Percentiles rank a stretch among this genome's conserved stretches.
Evolutionary conservation across 495 filamentous ascomycete genomes (phyloP).

Genomic region (Podospora comata): DNA sequence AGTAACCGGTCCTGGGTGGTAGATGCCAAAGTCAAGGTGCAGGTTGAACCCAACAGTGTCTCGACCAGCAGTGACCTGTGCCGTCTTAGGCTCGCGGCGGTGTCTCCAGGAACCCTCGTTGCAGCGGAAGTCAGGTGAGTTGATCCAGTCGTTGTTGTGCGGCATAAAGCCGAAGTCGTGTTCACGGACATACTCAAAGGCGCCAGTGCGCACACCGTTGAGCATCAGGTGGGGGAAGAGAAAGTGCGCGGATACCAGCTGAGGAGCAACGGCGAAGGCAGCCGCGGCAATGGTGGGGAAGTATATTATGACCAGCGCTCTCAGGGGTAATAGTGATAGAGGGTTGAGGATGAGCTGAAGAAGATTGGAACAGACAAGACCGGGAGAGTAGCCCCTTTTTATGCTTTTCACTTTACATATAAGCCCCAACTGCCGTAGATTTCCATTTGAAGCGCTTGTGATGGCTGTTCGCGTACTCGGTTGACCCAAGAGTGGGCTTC

Average conservation of each 20-base stretch:
- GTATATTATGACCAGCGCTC: neutral
- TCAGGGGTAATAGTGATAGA: no score
- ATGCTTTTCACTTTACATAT: no score
- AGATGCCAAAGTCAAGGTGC: conserved; percentile 29
- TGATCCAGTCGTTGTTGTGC: conserved; percentile 38
- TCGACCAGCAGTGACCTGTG: conserved; percentile 18
- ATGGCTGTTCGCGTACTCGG: no score
- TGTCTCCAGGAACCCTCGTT: conserved; percentile 22
- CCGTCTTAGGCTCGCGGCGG: conserved; percentile 20
- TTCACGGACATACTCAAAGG: conserved; percentile 24
- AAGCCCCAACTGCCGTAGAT: no score
- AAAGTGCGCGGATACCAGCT: conserved; percentile 19
- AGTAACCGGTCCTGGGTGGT: conserved; percentile 21
- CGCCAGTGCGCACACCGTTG: conserved; percentile 38
- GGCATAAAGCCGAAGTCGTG: conserved; percentile 44
- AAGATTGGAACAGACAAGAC: no score
- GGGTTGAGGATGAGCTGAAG: no score
- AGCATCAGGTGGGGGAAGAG: conserved; percentile 25
- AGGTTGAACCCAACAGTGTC: conserved; percentile 22
- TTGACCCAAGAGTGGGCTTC: no score
- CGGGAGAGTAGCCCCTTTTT: no score
- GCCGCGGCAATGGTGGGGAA: conserved; percentile 4
- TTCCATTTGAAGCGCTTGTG: no score
- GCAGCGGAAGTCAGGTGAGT: conserved; percentile 34
- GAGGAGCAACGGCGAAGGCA: conserved; percentile 15